These are phyloP conservation scores for Suhomyces sp. DNA, from an alignment of 805 yeast species.

Conservation along the genomic window DNA sequence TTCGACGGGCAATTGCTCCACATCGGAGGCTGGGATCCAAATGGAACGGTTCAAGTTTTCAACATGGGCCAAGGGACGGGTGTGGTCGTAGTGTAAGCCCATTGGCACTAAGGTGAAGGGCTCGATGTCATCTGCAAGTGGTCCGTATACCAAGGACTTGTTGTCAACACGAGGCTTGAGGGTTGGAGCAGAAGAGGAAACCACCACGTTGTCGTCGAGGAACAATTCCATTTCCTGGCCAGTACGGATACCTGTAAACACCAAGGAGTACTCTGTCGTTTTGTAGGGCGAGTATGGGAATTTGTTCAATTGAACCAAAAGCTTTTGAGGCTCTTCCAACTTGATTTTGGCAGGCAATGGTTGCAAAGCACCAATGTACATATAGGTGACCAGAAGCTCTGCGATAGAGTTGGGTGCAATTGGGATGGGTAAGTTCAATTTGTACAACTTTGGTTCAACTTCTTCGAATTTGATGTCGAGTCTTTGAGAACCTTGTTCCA, in stretches of 20 bases:
- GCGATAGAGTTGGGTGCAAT: slow-evolving; percentile 60
- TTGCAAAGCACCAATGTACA: slow-evolving; percentile 44
- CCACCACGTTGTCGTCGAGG: slow-evolving; percentile 16
- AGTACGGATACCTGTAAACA: slow-evolving; percentile 44
- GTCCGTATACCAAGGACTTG: slow-evolving; percentile 53
- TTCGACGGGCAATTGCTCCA: slow-evolving; percentile 64
- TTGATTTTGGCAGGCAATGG: slow-evolving; percentile 67
- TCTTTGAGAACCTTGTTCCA: slow-evolving; percentile 19
- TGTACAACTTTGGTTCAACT: slow-evolving; percentile 27
- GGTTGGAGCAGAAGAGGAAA: slow-evolving; percentile 24
- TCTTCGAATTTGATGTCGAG: slow-evolving; percentile 25
- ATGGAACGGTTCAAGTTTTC: slow-evolving; percentile 64
- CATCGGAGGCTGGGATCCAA: slow-evolving; percentile 89
- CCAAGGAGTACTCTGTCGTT: slow-evolving; percentile 48
- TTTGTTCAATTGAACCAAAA: slow-evolving; percentile 55
- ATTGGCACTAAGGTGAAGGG: slow-evolving; percentile 52
- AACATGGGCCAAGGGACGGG: slow-evolving; percentile 62
- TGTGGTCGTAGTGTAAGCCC: slow-evolving; percentile 61
- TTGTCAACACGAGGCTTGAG: slow-evolving; percentile 38
- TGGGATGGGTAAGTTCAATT: slow-evolving; percentile 58
- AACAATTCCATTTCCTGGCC: slow-evolving; percentile 47
- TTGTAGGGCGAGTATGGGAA: slow-evolving; percentile 61
- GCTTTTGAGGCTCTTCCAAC: slow-evolving; percentile 59
- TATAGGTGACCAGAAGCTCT: slow-evolving; percentile 49
- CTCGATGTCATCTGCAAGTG: slow-evolving; percentile 40